These are phyloP conservation scores for Boletus sp. DNA, from an alignment of 768 basidiomycete genomes.

Conservation along the genomic window DNA sequence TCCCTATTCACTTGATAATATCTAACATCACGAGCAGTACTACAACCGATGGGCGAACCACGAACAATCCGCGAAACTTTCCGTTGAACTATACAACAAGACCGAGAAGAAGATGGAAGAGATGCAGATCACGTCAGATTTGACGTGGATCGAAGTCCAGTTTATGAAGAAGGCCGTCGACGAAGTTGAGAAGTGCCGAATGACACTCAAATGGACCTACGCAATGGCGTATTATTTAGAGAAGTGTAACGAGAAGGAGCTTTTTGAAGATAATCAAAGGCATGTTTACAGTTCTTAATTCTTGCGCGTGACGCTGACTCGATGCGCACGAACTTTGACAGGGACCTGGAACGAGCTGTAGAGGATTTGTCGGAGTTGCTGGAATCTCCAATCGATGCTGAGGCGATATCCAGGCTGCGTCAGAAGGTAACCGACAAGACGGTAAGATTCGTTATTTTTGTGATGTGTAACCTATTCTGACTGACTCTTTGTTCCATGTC, in stretches of 20 bases:
- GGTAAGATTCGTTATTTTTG: constrained; percentile 40
- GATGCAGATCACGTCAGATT: constrained; percentile 88
- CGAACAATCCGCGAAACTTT: constrained; percentile 98
- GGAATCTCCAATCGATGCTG: constrained; percentile 87
- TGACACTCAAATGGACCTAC: constrained; percentile 99
- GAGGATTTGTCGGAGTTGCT: constrained; percentile 92
- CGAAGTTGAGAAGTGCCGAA: constrained; percentile 83
- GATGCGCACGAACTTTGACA: constrained; percentile 24
- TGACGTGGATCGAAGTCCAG: constrained; percentile 99
- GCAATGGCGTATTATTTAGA: constrained; percentile 98
- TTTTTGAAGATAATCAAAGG: constrained; percentile 98
- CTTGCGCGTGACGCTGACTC: background rate
- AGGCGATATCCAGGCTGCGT: constrained; percentile 74
- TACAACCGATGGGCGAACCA: constrained; percentile 99
- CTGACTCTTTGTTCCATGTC: background rate
- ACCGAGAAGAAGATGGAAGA: constrained; percentile 99
- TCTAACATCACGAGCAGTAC: constrained; percentile 55
- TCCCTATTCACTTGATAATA: background rate
- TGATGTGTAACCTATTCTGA: background rate
- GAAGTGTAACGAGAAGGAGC: constrained; percentile 86
- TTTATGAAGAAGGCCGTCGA: constrained; percentile 99
- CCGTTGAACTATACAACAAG: constrained; percentile 86
- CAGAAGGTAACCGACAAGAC: constrained; percentile 97
- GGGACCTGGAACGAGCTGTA: constrained; percentile 92
- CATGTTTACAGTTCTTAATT: constrained; percentile 28